These are phyloP conservation scores for Theobroma grandiflorum DNA, from an alignment of 441 rosid species.

Conservation along the genomic window DNA sequence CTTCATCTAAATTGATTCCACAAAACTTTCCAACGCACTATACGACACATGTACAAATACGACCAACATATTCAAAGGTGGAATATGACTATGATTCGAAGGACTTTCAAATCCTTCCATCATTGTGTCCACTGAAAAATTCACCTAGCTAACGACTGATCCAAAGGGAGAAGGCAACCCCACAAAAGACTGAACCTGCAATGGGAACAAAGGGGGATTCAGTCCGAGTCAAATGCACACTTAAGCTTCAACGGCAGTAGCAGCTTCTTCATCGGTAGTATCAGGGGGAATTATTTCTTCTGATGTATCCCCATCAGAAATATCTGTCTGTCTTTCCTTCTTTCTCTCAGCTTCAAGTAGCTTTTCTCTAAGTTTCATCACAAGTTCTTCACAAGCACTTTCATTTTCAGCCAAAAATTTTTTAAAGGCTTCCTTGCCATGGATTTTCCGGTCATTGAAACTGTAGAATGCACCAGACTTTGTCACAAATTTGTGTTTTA, in stretches of 20 bases:
- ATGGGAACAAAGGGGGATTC: constrained; percentile 22
- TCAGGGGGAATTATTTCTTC: constrained; percentile 59
- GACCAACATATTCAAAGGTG: background rate
- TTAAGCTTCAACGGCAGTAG: constrained; percentile 65
- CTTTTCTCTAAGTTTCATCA: constrained; percentile 64
- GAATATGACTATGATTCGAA: constrained; percentile 1
- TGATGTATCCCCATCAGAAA: constrained; percentile 38
- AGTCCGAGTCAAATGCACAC: background rate
- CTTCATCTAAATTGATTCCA: background rate
- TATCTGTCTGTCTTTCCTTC: constrained; percentile 38
- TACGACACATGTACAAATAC: background rate
- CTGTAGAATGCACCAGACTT: constrained; percentile 56
- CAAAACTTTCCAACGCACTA: constrained; percentile 23
- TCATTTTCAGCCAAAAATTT: constrained; percentile 54
- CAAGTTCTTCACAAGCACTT: constrained; percentile 64
- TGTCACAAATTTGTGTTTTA: constrained; percentile 68
- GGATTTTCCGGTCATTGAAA: constrained; percentile 57
- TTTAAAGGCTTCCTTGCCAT: constrained; percentile 79
- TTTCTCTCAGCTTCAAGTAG: constrained; percentile 42
- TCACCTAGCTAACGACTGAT: background rate
- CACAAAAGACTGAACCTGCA: constrained; percentile 19
- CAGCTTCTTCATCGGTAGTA: constrained; percentile 76
- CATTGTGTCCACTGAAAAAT: constrained; percentile 11
- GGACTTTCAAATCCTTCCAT: constrained; percentile 25
- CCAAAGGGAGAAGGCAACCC: constrained; percentile 13